Conservation (phyloP, 257 asterid species). For the Buddleja alternifolia region DNA sequence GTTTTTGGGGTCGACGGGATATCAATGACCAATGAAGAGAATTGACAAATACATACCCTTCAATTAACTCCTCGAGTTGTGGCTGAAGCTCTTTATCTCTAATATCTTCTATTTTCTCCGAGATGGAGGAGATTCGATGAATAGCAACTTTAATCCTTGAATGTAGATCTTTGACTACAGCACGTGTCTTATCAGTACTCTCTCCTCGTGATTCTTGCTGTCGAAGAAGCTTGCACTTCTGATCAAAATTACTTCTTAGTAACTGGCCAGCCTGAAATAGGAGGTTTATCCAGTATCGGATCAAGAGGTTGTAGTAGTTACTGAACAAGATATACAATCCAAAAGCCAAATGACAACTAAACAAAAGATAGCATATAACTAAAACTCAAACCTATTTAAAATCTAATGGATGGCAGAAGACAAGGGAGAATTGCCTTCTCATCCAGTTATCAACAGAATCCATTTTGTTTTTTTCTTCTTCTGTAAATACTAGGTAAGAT, state of each 20-base stretch:
- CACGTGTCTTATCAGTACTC: slow-evolving; percentile 78
- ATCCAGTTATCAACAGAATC: background rate
- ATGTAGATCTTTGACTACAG: slow-evolving; percentile 88
- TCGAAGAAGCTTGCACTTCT: slow-evolving; percentile 75
- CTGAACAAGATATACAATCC: background rate
- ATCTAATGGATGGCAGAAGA: background rate
- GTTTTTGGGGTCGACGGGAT: too few relatives aligned
- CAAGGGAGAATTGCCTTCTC: background rate
- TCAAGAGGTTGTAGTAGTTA: background rate
- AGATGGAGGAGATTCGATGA: slow-evolving; percentile 79
- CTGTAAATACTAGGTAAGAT: background rate
- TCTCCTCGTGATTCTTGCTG: slow-evolving; percentile 79
- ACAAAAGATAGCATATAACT: background rate
- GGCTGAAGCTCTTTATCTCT: slow-evolving; percentile 93
- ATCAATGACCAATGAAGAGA: slow-evolving; percentile 8
- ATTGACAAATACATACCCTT: slow-evolving; percentile 60
- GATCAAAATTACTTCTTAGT: slow-evolving; percentile 70
- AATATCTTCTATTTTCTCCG: slow-evolving; percentile 85
- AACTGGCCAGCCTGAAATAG: slow-evolving; percentile 75
- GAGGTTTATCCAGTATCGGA: background rate
- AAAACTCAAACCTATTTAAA: background rate
- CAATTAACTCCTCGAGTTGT: slow-evolving; percentile 94
- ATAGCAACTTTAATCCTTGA: slow-evolving; percentile 88
- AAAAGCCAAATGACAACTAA: background rate
- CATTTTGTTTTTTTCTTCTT: background rate